Conservation (phyloP, 208 protist genomes). For the Naegleria gruberi region DNA sequence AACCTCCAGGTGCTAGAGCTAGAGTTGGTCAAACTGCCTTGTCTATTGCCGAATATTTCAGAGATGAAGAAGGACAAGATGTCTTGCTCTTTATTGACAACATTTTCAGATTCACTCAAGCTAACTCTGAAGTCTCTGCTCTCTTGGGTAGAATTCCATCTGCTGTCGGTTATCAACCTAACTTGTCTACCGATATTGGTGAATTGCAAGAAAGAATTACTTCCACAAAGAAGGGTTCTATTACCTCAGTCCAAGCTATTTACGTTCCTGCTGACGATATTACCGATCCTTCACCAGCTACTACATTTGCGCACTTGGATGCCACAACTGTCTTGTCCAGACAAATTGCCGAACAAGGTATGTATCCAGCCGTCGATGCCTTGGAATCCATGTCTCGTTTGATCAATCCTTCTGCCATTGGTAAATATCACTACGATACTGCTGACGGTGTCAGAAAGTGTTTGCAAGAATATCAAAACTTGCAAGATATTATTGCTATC, state of each 20-base stretch:
- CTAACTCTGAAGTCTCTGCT: slow-evolving; percentile 94
- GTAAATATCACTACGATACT: slow-evolving; percentile 90
- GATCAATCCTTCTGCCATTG: slow-evolving; percentile 88
- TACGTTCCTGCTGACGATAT: slow-evolving; percentile 98
- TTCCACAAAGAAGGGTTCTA: slow-evolving; percentile 90
- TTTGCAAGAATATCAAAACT: slow-evolving; percentile 94
- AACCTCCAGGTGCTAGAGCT: slow-evolving; percentile 93
- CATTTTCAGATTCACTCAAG: slow-evolving; percentile 98
- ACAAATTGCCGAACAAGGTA: slow-evolving; percentile 87
- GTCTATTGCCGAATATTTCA: slow-evolving; percentile 96
- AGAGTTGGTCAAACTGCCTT: slow-evolving; percentile 93
- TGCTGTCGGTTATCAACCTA: slow-evolving; percentile 97
- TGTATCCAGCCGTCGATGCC: slow-evolving; percentile 96
- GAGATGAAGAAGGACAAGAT: slow-evolving; percentile 93
- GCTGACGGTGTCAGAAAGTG: slow-evolving; percentile 90
- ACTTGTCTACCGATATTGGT: slow-evolving; percentile 93
- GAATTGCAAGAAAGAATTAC: slow-evolving; percentile 95
- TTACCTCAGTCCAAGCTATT: slow-evolving; percentile 89
- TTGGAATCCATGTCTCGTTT: slow-evolving; percentile 95
- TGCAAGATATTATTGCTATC: slow-evolving; percentile 98
- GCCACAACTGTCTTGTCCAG: slow-evolving; percentile 95
- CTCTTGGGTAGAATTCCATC: slow-evolving; percentile 95
- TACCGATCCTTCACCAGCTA: slow-evolving; percentile 95
- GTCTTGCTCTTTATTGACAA: slow-evolving; percentile 98
- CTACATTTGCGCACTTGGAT: slow-evolving; percentile 96